A percentile compares a stretch with the other conserved stretches of the same genome.
Evolutionary conservation across 352 stramenopile species (phyloP).

Genomic region (Pythium vanterpoolii): DNA sequence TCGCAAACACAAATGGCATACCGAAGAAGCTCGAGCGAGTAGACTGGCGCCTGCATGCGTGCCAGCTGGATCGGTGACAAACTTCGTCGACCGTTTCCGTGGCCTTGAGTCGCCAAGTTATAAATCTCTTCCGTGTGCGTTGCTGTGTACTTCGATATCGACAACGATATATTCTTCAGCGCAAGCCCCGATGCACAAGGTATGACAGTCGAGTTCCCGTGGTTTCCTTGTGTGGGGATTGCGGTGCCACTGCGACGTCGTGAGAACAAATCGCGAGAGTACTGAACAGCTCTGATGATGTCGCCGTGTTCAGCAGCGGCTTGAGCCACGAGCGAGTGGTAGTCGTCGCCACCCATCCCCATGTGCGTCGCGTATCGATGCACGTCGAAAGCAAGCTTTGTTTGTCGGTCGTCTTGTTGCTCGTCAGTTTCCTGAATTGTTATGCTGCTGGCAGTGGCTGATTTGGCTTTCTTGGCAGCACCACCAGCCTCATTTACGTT

Average conservation of each 20-base stretch:
- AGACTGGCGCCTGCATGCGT: conserved; percentile 46
- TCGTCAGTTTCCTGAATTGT: conserved; percentile 10
- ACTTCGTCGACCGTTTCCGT: conserved; percentile 10
- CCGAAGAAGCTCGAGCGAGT: conserved; percentile 53
- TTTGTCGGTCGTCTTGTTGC: conserved; percentile 37
- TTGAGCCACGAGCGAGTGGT: conserved; percentile 36
- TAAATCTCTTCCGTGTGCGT: conserved; percentile 58
- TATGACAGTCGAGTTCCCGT: not conserved
- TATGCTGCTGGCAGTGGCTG: not conserved
- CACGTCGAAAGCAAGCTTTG: conserved; percentile 40
- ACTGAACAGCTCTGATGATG: conserved; percentile 49
- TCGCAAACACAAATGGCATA: conserved; percentile 68
- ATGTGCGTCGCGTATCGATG: conserved; percentile 48
- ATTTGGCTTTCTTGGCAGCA: conserved; percentile 13
- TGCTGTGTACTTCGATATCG: conserved; percentile 58
- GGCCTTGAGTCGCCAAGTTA: conserved; percentile 12
- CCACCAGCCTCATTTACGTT: conserved; percentile 2
- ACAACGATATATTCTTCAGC: conserved; percentile 52
- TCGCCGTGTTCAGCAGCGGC: conserved; percentile 38
- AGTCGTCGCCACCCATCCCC: conserved; percentile 36
- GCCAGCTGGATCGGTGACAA: conserved; percentile 31
- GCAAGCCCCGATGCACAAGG: conserved; percentile 17
- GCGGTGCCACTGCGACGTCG: conserved; percentile 9
- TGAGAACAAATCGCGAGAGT: conserved; percentile 55
- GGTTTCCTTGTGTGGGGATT: not conserved